Conservation (phyloP, 176 grass and related monocot genomes). For the Carex kokanica region DNA sequence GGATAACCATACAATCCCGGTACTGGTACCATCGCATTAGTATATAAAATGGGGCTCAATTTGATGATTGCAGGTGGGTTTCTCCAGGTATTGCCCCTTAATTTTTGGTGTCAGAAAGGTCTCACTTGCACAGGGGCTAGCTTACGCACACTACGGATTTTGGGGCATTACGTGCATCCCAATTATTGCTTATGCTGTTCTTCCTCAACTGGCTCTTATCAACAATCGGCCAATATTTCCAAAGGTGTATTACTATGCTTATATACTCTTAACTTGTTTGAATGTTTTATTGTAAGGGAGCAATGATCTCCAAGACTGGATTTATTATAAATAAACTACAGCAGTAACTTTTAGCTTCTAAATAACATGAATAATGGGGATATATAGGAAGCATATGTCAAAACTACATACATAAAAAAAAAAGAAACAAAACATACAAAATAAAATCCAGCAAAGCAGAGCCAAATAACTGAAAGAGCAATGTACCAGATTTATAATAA, state of each 20-base stretch:
- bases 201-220: constrained; percentile 40
- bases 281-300: background rate
- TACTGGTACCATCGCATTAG: background rate
- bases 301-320: background rate
- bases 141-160: constrained; percentile 19
- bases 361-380: background rate
- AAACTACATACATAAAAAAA: background rate
- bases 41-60: background rate
- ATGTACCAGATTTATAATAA: no score
- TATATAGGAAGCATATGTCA: background rate
- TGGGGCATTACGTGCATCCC: constrained; percentile 33
- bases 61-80: constrained; percentile 25
- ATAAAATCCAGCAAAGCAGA: background rate
- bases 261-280: background rate
- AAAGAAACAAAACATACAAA: background rate
- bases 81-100: constrained; percentile 30
- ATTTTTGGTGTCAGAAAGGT: constrained; percentile 24
- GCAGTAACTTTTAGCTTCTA: background rate
- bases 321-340: background rate
- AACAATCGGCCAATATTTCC: constrained; percentile 30
- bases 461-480: background rate
- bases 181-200: constrained; percentile 27
- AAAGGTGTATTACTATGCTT: constrained; percentile 26
- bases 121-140: constrained; percentile 8
- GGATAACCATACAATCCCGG: background rate